A percentile compares a stretch with the other conserved stretches of the same genome.
Conservation (phyloP, 768 basidiomycete species). For the Hypholoma sublateritium region DNA sequence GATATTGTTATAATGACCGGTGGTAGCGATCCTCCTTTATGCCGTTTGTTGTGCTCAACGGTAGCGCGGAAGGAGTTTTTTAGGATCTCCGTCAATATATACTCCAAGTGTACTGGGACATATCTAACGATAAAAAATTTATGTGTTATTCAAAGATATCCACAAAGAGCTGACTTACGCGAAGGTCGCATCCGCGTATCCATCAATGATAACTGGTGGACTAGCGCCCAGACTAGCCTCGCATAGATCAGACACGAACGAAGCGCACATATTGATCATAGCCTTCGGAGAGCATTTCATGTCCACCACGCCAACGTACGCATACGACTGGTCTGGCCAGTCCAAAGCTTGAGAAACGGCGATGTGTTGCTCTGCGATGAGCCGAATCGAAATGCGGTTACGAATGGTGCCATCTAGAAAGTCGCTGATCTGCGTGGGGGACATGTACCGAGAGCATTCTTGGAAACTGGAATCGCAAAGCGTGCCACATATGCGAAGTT, state of each 20-base stretch:
- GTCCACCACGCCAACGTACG: constrained; percentile 73
- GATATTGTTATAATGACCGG: constrained; percentile 75
- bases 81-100: constrained; percentile 86
- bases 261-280: constrained; percentile 78
- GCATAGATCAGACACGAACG: constrained; percentile 83
- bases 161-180: constrained; percentile 52
- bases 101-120: constrained; percentile 88
- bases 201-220: constrained; percentile 71
- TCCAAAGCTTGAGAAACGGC: constrained; percentile 72
- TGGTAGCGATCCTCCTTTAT: constrained; percentile 30
- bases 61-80: constrained; percentile 93
- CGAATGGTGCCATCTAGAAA: constrained; percentile 86
- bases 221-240: constrained; percentile 78
- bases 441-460: constrained; percentile 83
- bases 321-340: constrained; percentile 32
- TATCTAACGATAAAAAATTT: constrained; percentile 48
- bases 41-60: constrained; percentile 66
- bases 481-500: neutral
- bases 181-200: constrained; percentile 68
- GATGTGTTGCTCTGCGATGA: constrained; percentile 92
- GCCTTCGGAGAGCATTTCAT: constrained; percentile 66
- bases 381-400: constrained; percentile 82
- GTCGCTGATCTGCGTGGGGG: constrained; percentile 71
- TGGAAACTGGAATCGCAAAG: constrained; percentile 58
- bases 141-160: constrained; percentile 7